Evolutionary conservation across 2,329 filamentous ascomycete genomes (phyloP).

Genomic region (Ophiosphaerella korrae): DNA sequence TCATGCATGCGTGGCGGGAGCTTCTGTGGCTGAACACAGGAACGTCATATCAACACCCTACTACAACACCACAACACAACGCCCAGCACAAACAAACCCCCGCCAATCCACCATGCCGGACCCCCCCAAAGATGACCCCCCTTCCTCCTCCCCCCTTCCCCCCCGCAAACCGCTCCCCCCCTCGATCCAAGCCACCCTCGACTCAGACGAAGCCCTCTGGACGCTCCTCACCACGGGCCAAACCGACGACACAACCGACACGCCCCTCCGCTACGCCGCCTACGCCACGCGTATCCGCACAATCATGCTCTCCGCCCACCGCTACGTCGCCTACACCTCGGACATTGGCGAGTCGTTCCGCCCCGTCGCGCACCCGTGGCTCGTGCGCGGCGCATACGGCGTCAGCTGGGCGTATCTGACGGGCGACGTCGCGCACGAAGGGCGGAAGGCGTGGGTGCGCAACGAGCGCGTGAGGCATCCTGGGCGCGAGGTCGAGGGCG

Average conservation of each 20-base stretch:
- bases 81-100: not conserved
- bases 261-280: constrained; percentile 85
- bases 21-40: not conserved
- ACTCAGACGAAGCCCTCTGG: constrained; percentile 73
- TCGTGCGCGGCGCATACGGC: constrained; percentile 83
- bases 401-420: constrained; percentile 91
- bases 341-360: constrained; percentile 97
- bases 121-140: constrained; percentile 34
- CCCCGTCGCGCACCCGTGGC: constrained; percentile 82
- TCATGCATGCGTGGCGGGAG: constrained; percentile 1
- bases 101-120: constrained; percentile 41
- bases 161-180: constrained; percentile 59
- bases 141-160: constrained; percentile 54
- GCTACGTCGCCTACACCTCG: constrained; percentile 95
- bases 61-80: not conserved
- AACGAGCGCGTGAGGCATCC: constrained; percentile 80
- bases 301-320: constrained; percentile 85
- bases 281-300: constrained; percentile 87
- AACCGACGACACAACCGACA: constrained; percentile 79
- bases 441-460: constrained; percentile 90
- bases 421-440: constrained; percentile 89
- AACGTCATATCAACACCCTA: not conserved
- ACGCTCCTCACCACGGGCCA: constrained; percentile 79
- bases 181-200: constrained; percentile 61
- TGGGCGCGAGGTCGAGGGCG: constrained; percentile 48